Base-by-base conservation (phyloP, 169 alveolate genomes). In the Plasmodium adleri region DNA sequence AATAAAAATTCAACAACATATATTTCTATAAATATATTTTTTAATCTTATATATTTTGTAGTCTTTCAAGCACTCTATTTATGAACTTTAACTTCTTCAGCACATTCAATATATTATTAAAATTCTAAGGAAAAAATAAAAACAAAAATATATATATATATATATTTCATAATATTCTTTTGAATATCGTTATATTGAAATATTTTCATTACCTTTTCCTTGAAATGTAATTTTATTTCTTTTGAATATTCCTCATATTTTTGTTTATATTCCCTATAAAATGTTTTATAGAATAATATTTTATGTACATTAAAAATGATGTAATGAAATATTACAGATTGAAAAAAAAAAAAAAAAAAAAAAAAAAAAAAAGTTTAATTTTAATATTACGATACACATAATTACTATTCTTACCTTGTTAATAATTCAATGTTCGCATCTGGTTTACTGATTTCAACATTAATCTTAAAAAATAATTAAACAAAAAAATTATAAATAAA, bases 41-140 rank as follows among this genome's bases (percentile, higher is more conserved):
- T 32, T 32, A 32, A 32, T 22, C 17, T 67, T 54, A 80, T 15
- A 80, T 20, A 72, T 80, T 47, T 68, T 80, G 71, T 12, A 80
- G 50, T n/a, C 90, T 54, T 17, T 80, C 90, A 32, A 80, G 50
- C 13, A 80, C 58, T 67, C 64, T 80, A 62, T 67, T 80, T 80
- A 80, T 80, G 62, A 80, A 80, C 62, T 80, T 80, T 63, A 80
- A 80, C 39, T 67, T 80, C 67, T 80, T 80, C 58, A 80, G 62
- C 49, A 80, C 62, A 71, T 52, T 80, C 52, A 80, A 13, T 20
- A 80, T 70, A 43, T 56, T 58, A 22, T 68, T 32, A 63, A 80
- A 80, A 68, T 80, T 73, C 90, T 80, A 45, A 24, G 39, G 43
- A 8, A 72, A 7, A 67, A 56, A 47, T 28, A 24, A 20, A 7